phyloP scores from a whole-genome alignment of 176 grass and related monocot genomes.

The Bonia amplexicaulis region DNA sequence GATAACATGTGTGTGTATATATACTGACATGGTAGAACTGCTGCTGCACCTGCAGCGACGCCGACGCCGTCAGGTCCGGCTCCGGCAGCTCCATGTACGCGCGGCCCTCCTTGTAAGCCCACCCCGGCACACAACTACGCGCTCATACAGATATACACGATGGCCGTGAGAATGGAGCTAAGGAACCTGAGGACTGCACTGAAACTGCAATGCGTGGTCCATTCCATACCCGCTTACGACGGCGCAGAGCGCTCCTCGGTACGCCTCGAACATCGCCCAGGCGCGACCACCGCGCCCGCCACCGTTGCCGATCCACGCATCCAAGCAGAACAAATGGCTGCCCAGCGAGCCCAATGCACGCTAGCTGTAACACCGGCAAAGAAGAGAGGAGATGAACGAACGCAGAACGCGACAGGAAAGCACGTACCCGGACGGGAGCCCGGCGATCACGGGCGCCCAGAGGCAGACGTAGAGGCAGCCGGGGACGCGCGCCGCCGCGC shows the following conservation, averaged over 20 bases:
- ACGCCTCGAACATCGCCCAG: constrained; percentile 42
- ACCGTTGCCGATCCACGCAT: constrained; percentile 38
- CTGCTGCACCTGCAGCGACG: constrained; percentile 51
- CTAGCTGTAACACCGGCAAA: neutral
- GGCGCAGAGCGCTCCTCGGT: constrained; percentile 42
- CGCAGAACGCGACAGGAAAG: too few relatives aligned
- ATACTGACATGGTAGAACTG: constrained; percentile 71
- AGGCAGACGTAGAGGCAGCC: constrained; percentile 46
- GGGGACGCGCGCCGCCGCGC: constrained; percentile 39
- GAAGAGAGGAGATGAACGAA: neutral
- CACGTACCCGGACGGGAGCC: neutral
- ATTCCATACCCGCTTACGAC: constrained; percentile 42
- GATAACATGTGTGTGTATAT: neutral
- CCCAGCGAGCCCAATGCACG: neutral
- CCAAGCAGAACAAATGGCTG: constrained; percentile 46
- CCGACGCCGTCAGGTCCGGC: constrained; percentile 39
- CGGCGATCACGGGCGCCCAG: constrained; percentile 37
- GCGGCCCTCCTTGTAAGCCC: constrained; percentile 54
- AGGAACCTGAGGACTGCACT: neutral
- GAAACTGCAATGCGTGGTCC: neutral
- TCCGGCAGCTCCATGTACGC: constrained; percentile 51
- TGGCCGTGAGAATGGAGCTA: neutral
- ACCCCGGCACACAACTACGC: constrained; percentile 64
- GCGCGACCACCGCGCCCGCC: neutral
- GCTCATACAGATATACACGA: neutral